phyloP scores from a whole-genome alignment of 192 early-diverging fungal species.

The Coemansia sp. region DNA sequence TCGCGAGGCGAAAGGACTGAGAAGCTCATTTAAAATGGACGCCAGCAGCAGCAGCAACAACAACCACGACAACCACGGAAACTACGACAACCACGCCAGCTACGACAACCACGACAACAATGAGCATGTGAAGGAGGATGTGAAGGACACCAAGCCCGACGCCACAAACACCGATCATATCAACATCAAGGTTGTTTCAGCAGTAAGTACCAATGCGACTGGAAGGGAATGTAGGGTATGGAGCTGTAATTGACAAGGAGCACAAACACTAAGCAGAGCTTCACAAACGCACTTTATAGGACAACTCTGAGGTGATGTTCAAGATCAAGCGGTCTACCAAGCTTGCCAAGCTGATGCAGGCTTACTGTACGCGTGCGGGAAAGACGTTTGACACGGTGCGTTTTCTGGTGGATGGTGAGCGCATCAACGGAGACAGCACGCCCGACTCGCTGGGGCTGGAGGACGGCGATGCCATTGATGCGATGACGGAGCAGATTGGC shows the following conservation, averaged over 20 bases:
- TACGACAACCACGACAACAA: constrained; percentile 6
- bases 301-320: constrained; percentile 81
- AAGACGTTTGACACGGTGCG: constrained; percentile 76
- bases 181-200: constrained; percentile 87
- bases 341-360: constrained; percentile 91
- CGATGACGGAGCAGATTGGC: constrained; percentile 93
- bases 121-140: constrained; percentile 26
- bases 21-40: constrained; percentile 1
- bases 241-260: background rate
- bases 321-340: constrained; percentile 94
- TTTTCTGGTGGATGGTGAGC: constrained; percentile 88
- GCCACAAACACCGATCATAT: constrained; percentile 71
- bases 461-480: constrained; percentile 92
- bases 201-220: constrained; percentile 59
- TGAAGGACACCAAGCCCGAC: constrained; percentile 61
- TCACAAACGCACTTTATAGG: no score
- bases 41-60: constrained; percentile 2
- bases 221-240: no score
- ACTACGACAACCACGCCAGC: background rate
- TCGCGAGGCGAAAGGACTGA: no score
- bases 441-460: constrained; percentile 90
- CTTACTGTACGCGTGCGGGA: constrained; percentile 87
- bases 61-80: no score
- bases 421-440: constrained; percentile 77
- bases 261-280: no score